Conservation (phyloP, 2,329 filamentous ascomycete genomes). For the Bipolaris sorokiniana region DNA sequence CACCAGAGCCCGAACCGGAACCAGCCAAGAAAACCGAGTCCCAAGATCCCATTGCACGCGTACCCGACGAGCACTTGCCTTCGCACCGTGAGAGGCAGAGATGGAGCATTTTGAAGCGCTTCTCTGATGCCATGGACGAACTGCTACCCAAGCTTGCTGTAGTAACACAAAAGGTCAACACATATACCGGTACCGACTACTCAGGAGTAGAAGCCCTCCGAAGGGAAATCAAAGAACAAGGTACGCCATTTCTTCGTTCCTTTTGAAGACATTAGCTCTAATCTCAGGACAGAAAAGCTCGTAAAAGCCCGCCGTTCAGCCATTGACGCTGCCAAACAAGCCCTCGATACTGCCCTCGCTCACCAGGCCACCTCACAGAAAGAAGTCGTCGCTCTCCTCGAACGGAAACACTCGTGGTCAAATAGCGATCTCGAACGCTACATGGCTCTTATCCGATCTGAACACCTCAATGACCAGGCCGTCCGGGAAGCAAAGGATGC, state of each 20-base stretch:
- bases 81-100: conserved; percentile 61
- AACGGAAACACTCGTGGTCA: conserved; percentile 92
- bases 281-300: conserved; percentile 53
- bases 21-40: conserved; percentile 17
- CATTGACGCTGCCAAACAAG: conserved; percentile 73
- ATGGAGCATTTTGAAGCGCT: conserved; percentile 64
- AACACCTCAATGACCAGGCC: conserved; percentile 89
- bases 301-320: conserved; percentile 66
- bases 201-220: conserved; percentile 88
- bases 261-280: conserved; percentile 10
- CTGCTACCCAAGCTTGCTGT: conserved; percentile 83
- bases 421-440: conserved; percentile 90
- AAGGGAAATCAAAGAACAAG: conserved; percentile 72
- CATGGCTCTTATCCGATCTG: conserved; percentile 86
- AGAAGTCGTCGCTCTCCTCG: conserved; percentile 91
- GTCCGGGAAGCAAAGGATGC: conserved; percentile 74
- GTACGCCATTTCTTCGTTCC: conserved; percentile 44
- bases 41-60: conserved; percentile 38
- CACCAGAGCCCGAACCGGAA: conserved; percentile 8
- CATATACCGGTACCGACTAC: conserved; percentile 85
- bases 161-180: conserved; percentile 88
- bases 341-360: conserved; percentile 82
- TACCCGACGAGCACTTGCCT: conserved; percentile 54
- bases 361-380: conserved; percentile 88
- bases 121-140: conserved; percentile 83